Conservation (phyloP, 169 alveolate species). For the Theileria parva region DNA sequence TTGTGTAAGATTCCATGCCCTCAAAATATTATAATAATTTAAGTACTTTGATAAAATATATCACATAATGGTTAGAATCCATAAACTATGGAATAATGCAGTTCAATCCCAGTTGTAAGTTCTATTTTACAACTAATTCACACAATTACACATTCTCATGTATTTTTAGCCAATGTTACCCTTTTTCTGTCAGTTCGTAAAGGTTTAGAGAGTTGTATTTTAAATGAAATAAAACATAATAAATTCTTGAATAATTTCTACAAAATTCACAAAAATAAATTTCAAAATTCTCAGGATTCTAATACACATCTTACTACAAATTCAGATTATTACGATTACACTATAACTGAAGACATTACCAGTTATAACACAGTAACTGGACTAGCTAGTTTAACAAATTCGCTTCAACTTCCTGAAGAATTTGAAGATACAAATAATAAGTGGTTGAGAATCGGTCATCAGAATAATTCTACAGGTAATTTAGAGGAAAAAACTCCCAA, state of each 20-base stretch:
- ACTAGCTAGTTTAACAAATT: too few species aligned
- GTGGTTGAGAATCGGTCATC: background rate
- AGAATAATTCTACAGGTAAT: background rate
- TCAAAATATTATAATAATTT: background rate
- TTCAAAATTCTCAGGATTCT: background rate
- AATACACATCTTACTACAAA: background rate
- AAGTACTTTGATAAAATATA: background rate
- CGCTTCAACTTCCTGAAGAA: slow-evolving; percentile 2
- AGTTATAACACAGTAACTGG: too few species aligned
- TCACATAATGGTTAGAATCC: background rate
- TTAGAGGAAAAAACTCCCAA: background rate
- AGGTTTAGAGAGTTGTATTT: slow-evolving; percentile 57
- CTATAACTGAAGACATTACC: too few species aligned
- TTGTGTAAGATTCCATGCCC: background rate
- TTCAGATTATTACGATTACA: background rate
- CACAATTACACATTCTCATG: background rate
- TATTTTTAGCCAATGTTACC: slow-evolving; percentile 44
- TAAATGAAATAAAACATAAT: slow-evolving; percentile 55
- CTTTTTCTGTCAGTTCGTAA: slow-evolving; percentile 56
- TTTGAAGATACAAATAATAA: background rate
- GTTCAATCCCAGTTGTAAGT: slow-evolving; percentile 41
- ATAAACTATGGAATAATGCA: slow-evolving; percentile 40
- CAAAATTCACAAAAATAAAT: slow-evolving; percentile 38
- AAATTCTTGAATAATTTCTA: slow-evolving; percentile 33
- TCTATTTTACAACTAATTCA: background rate